These are phyloP conservation scores for Agarophyton chilense DNA, from an alignment of 23 red algal species.

Conservation along the genomic window DNA sequence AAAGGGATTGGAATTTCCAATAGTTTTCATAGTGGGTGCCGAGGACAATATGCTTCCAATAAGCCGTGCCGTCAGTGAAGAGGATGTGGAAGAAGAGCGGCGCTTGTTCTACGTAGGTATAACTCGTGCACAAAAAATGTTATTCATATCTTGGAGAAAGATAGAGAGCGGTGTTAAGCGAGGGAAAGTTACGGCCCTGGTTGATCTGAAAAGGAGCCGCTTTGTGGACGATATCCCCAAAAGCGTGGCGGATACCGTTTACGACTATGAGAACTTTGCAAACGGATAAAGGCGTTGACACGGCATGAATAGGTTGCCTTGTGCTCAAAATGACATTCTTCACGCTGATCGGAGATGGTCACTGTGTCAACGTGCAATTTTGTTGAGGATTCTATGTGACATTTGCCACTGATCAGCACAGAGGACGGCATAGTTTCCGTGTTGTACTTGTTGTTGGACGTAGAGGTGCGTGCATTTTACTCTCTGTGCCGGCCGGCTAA, in stretches of 20 bases:
- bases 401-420: too few species aligned
- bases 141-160: constrained; percentile 51
- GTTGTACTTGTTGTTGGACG: too few species aligned
- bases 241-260: background rate
- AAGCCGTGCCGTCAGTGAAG: background rate
- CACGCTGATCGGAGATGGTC: too few species aligned
- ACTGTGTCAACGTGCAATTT: too few species aligned
- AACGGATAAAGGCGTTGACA: background rate
- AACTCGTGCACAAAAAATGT: constrained; percentile 67
- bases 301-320: background rate
- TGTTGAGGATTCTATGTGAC: too few species aligned
- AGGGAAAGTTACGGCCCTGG: background rate
- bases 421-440: too few species aligned
- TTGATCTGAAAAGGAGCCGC: background rate
- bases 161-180: background rate
- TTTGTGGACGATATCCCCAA: constrained; percentile 16
- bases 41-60: constrained; percentile 74
- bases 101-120: constrained; percentile 85
- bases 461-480: too few species aligned
- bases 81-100: constrained; percentile 73
- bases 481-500: too few species aligned
- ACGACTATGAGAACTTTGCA: constrained; percentile 1
- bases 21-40: constrained; percentile 74
- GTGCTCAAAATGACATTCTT: background rate
- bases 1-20: constrained; percentile 87